Conservation (phyloP, 768 basidiomycete species). For the Trametes cingulata region DNA sequence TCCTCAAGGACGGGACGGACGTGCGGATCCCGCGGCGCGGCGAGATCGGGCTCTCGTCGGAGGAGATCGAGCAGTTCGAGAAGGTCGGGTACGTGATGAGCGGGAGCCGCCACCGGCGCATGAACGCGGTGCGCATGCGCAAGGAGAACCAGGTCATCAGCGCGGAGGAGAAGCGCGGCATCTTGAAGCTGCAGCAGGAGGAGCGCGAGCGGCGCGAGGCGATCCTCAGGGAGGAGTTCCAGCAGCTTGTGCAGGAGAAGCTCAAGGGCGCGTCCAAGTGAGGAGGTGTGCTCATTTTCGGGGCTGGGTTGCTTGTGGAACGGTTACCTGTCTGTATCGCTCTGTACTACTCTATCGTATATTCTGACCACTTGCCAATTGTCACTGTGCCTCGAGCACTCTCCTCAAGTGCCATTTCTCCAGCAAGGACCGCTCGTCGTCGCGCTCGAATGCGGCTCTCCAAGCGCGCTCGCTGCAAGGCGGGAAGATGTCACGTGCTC, state of each 20-base stretch:
- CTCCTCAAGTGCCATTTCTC: no score
- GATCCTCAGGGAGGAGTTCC: conserved; percentile 87
- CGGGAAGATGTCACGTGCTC: conserved; percentile 14
- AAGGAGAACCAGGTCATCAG: conserved; percentile 99
- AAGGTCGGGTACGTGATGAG: conserved; percentile 96
- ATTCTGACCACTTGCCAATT: no score
- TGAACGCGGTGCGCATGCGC: conserved; percentile 98
- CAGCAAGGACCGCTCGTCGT: no score
- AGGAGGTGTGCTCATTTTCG: background rate
- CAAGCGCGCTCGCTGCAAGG: background rate
- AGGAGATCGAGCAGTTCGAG: conserved; percentile 87
- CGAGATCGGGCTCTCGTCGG: conserved; percentile 91
- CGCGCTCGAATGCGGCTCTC: background rate
- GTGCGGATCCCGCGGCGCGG: conserved; percentile 96
- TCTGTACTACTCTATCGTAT: background rate
- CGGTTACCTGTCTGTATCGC: background rate
- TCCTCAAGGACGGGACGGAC: conserved; percentile 79
- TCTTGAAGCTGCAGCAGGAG: conserved; percentile 91
- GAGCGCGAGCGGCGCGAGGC: conserved; percentile 91
- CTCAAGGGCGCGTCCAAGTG: conserved; percentile 45
- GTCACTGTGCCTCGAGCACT: no score
- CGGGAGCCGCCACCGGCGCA: conserved; percentile 88
- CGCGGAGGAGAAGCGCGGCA: conserved; percentile 96
- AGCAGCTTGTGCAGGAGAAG: conserved; percentile 75
- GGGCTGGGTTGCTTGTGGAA: background rate